Base-by-base conservation (phyloP, 345 rosid species). In the Lenwebbia sp. region DNA sequence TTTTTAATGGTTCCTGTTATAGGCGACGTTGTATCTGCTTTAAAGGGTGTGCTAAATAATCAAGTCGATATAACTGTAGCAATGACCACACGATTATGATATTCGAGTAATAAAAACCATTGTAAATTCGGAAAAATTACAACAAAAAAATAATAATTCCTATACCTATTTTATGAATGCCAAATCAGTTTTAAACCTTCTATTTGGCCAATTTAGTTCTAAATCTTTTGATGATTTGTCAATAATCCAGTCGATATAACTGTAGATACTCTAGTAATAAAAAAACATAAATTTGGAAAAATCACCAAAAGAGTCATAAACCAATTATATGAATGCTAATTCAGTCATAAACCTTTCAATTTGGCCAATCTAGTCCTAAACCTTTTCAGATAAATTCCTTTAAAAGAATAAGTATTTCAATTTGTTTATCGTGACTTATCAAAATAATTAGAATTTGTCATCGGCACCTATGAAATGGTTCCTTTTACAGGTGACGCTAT, bases 1-100 rank as follows among this genome's bases (percentile, higher is more conserved):
- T 58, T 13, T 40, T 40, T 40, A 40, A 40, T 40, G 41, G 41
- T 40, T 40, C 41, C 70, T 58, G 12, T 58, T 7, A n/a, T 12
- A 12, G 0, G 70, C 13, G 13, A 58, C 0, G 4, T 7, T 58
- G 13, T 15, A n/a, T 58, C 0, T 1, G 4, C 33, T n/a, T 5
- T 3, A 58, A 58, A 58, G 37, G 33, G 4, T 13, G 37, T 9
- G 74, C 21, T 28, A 28, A 60, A n/a, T 60, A 28, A 60, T 28
- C 1, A 4, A 28, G 37, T 19, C 21, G 0, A 14, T 60, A 13
- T 60, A n/a, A 6, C 2, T 60, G 0, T 3, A 60, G 2, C 14
- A 33, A 28, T n/a, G 74, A 28, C 21, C 74, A 60, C 10, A 60
- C 74, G 7, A 28, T 17, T 60, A 28, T 14, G 37, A 60, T 13